Percentiles rank a stretch among this genome's conserved stretches.
phyloP scores from a whole-genome alignment of 257 asterid species.

The Catharanthus roseus region DNA sequence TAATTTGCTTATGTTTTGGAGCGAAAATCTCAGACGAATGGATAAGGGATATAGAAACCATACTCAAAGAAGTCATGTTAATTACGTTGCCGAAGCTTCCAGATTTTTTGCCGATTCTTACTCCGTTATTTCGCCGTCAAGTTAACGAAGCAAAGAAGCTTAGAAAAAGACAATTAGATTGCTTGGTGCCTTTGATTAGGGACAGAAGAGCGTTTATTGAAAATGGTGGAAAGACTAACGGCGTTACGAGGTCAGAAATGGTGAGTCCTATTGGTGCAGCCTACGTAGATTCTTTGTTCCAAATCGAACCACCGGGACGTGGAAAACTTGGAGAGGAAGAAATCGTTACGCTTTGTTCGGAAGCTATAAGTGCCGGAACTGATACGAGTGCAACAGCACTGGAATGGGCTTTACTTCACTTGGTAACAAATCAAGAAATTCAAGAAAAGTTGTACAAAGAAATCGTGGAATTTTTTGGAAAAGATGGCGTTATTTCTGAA shows the following conservation, averaged over 20 bases:
- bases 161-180: constrained; percentile 59
- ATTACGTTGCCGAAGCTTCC: constrained; percentile 82
- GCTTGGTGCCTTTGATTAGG: constrained; percentile 62
- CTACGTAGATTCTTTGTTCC: constrained; percentile 72
- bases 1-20: constrained; percentile 82
- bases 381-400: constrained; percentile 88
- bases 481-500: constrained; percentile 47
- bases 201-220: constrained; percentile 63
- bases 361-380: constrained; percentile 85
- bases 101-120: constrained; percentile 69
- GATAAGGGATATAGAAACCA: constrained; percentile 50
- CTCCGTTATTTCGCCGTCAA: constrained; percentile 65
- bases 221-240: constrained; percentile 31
- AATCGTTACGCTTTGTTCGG: constrained; percentile 80
- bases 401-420: constrained; percentile 80
- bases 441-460: constrained; percentile 65
- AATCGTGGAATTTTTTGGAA: constrained; percentile 57
- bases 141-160: constrained; percentile 57
- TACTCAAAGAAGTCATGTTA: constrained; percentile 83
- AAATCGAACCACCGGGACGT: constrained; percentile 51
- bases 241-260: constrained; percentile 46
- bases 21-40: constrained; percentile 54
- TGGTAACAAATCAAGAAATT: constrained; percentile 64
- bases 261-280: constrained; percentile 94
- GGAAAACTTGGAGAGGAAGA: constrained; percentile 76